These are phyloP conservation scores for Letharia lupina DNA, from an alignment of 495 filamentous ascomycete species.

Conservation along the genomic window DNA sequence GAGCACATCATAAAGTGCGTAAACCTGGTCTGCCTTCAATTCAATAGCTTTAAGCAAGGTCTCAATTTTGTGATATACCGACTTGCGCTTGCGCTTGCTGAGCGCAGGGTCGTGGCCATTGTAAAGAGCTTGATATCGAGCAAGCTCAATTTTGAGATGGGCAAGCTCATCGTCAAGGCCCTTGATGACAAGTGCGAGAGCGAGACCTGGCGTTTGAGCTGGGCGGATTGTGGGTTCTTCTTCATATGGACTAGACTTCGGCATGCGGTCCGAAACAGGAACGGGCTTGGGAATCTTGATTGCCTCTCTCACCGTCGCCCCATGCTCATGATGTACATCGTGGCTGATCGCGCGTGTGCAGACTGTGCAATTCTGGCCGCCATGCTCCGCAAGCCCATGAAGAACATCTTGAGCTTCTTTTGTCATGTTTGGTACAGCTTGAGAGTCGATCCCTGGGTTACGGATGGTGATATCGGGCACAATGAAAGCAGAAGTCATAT, in stretches of 20 bases:
- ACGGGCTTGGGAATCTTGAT: conserved; percentile 58
- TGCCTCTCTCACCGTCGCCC: conserved; percentile 38
- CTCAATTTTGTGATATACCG: conserved; percentile 55
- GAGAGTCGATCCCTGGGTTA: conserved; percentile 31
- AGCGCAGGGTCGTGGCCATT: conserved; percentile 60
- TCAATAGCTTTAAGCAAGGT: conserved; percentile 58
- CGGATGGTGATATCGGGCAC: conserved; percentile 59
- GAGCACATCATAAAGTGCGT: conserved; percentile 80
- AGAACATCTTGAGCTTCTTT: conserved; percentile 50
- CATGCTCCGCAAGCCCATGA: conserved; percentile 51
- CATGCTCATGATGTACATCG: conserved; percentile 24
- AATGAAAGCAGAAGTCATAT: conserved; percentile 79
- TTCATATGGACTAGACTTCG: conserved; percentile 41
- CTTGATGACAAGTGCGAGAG: conserved; percentile 74
- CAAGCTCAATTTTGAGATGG: conserved; percentile 64
- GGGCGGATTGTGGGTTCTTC: conserved; percentile 73
- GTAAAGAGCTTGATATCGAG: conserved; percentile 50
- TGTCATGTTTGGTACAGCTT: conserved; percentile 33
- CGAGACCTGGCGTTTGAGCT: conserved; percentile 60
- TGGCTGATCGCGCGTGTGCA: conserved; percentile 49
- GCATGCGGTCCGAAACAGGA: conserved; percentile 62
- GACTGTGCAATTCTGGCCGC: conserved; percentile 62
- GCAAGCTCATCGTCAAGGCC: conserved; percentile 71
- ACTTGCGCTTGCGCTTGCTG: conserved; percentile 58
- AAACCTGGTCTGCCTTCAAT: conserved; percentile 78